These are phyloP conservation scores for Xerocomus amazonicus DNA, from an alignment of 1,284 basidiomycete genomes.

Conservation along the genomic window DNA sequence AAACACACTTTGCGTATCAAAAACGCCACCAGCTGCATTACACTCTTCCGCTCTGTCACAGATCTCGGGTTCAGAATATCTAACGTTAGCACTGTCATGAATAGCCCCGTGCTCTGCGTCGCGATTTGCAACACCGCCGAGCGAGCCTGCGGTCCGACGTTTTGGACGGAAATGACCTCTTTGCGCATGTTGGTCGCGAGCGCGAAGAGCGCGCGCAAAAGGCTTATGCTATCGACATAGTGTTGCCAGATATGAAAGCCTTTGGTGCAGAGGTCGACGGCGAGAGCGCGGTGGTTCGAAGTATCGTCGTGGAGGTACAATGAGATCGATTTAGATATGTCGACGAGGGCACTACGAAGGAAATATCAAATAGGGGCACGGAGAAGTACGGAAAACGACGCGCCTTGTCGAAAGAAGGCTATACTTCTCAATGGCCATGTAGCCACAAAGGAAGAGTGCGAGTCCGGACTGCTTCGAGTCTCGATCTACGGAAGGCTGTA, in stretches of 20 bases:
- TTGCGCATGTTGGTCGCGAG: slow-evolving; percentile 74
- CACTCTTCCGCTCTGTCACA: slow-evolving; percentile 79
- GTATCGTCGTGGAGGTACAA: slow-evolving; percentile 73
- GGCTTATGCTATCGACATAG: slow-evolving; percentile 87
- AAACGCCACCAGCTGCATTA: slow-evolving; percentile 93
- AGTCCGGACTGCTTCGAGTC: slow-evolving; percentile 56
- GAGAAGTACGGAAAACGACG: not conserved
- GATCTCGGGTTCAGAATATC: slow-evolving; percentile 84
- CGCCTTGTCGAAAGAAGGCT: slow-evolving; percentile 72
- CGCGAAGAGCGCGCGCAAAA: slow-evolving; percentile 82
- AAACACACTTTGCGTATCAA: slow-evolving; percentile 80
- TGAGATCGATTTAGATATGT: slow-evolving; percentile 80
- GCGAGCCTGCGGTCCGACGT: slow-evolving; percentile 66
- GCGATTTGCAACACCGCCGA: slow-evolving; percentile 85
- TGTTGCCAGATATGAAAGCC: slow-evolving; percentile 95
- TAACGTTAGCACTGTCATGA: slow-evolving; percentile 92
- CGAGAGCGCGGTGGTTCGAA: slow-evolving; percentile 65
- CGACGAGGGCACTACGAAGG: slow-evolving; percentile 66
- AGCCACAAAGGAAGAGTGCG: slow-evolving; percentile 78
- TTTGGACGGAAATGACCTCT: slow-evolving; percentile 61
- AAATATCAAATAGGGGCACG: not conserved
- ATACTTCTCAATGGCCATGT: slow-evolving; percentile 80
- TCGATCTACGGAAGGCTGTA: slow-evolving; percentile 53
- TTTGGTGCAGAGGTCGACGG: slow-evolving; percentile 85
- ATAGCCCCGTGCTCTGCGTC: slow-evolving; percentile 78